Base-by-base conservation (phyloP, 352 stramenopile genomes). In the Thraustochytrium sp. region DNA sequence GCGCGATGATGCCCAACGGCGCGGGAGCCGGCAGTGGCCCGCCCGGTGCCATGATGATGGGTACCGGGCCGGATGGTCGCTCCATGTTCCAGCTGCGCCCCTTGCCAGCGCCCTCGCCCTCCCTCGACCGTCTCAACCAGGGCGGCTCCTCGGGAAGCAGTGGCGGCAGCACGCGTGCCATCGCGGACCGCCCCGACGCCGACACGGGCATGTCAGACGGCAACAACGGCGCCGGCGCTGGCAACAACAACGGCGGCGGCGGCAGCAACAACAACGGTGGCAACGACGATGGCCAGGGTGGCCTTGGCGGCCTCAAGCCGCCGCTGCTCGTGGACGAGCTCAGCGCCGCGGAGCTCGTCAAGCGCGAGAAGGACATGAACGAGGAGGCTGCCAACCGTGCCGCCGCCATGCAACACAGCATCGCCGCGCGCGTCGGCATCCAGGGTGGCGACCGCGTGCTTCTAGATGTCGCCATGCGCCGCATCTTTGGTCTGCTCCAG, bases 401-500 rank as follows among this genome's bases (percentile, higher is more conserved):
- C 34, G 23, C 68, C n/a, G 68, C 68, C 8, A 80, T 80, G 68
- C 68, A 80, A 44, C 46, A 72, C 26, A 80, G 68, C 38, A 80
- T 80, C 31, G 68, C 68, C 23, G 34, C 48, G 42, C 65, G 68
- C 42, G 68, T 80, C 13, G 68, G 68, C 51, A 31, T 80, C 11
- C 68, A 80, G 38, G 68, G 68, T 23, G 68, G 68, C 31, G 68
- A 80, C 44, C 68, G 68, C 48, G 68, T 42, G 0, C 68, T 80
- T 13, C 38, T 80, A 38, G 68, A 80, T 75, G 40, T 80, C 18
- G 68, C 68, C 23, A 80, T 80, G 68, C 68, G 68, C 5, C 68
- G 68, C 37, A 80, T 80, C 2, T 80, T 80, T 46, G 68, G 68
- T n/a, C 53, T 80, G 23, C 53, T 80, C 16, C 68, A 80, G 37